Base-by-base conservation (phyloP, 2,329 filamentous ascomycete species). In the Colletotrichum acutatum region DNA sequence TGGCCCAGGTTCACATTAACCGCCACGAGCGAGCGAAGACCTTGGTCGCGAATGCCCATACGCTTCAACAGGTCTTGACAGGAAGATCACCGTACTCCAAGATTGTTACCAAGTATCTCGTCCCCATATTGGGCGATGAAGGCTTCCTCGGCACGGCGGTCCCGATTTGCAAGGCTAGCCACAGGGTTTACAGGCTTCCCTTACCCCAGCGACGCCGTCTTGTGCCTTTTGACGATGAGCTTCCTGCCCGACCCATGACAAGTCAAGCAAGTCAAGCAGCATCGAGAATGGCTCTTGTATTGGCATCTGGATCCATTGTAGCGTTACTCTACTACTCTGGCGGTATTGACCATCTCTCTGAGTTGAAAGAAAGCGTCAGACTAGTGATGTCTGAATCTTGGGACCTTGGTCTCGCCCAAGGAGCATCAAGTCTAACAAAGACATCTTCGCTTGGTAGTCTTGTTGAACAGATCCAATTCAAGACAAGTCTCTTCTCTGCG, bases 1-100 rank as follows among this genome's bases (percentile, higher is more conserved):
- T 70, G n/a, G 66, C 66, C 1, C 26, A 72, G 3, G 70, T 72
- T 4, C 70, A 72, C 34, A 32, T 26, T 16, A 64, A 68, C 30
- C 70, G 70, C 5, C 59, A 68, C 19, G 58, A 37, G 1, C 37
- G 70, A 14, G 70, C 70, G 0, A 59, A 58, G 53, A 56, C 24
- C 7, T 22, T 68, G 4, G 65, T 72, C 8, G 16, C 42, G 8
- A 14, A 64, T 16, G 70, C 57, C 2, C 70, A 71, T 19, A 42
- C 60, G 30, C 68, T 71, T 12, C 68, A 71, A 32, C 58, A 54
- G 54, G 60, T 71, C 6, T 14, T 71, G 4, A 71, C 56, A 1
- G 68, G 68, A 7, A 49, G 62, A 3, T 71, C 68, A 0, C 68
- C 68, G 3, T 12, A 66, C 26, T 71, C 68, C 19, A 71, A 54